A percentile compares a stretch with the other conserved stretches of the same genome.
These are phyloP conservation scores for Amphicarpaea edgeworthii DNA, from an alignment of 306 rosid genomes.

Conservation along the genomic window DNA sequence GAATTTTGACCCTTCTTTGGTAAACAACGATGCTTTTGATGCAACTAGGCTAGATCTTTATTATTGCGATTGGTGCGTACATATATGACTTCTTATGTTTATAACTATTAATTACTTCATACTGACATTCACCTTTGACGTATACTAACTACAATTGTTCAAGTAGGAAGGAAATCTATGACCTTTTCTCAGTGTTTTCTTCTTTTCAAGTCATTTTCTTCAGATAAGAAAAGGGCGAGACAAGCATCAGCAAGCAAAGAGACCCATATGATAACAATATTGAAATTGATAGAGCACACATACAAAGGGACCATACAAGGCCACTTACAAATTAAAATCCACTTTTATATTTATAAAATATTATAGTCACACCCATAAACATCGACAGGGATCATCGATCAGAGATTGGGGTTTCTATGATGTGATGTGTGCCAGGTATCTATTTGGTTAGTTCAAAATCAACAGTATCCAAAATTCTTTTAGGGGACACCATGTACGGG, in stretches of 20 bases:
- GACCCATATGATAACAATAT: slow-evolving; percentile 51
- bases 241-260: slow-evolving; percentile 48
- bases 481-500: slow-evolving; percentile 44
- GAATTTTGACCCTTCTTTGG: not conserved
- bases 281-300: slow-evolving; percentile 49
- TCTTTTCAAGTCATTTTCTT: slow-evolving; percentile 58
- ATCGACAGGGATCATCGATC: slow-evolving; percentile 36
- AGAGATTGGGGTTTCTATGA: slow-evolving; percentile 46
- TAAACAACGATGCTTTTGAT: slow-evolving; percentile 25
- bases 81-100: slow-evolving; percentile 14
- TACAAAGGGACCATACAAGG: slow-evolving; percentile 46
- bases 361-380: slow-evolving; percentile 49
- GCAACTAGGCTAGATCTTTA: slow-evolving; percentile 1
- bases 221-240: slow-evolving; percentile 52
- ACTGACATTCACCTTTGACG: slow-evolving; percentile 37
- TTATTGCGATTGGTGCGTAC: slow-evolving; percentile 29
- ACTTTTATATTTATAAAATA: slow-evolving; percentile 34
- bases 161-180: slow-evolving; percentile 48
- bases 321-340: slow-evolving; percentile 39
- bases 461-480: slow-evolving; percentile 44
- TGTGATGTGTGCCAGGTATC: slow-evolving; percentile 55
- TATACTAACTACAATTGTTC: slow-evolving; percentile 43
- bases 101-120: not conserved
- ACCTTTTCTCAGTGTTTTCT: slow-evolving; percentile 47
- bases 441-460: slow-evolving; percentile 49